Conservation (phyloP, 2,329 filamentous ascomycete species). For the Aureobasidium lini region DNA sequence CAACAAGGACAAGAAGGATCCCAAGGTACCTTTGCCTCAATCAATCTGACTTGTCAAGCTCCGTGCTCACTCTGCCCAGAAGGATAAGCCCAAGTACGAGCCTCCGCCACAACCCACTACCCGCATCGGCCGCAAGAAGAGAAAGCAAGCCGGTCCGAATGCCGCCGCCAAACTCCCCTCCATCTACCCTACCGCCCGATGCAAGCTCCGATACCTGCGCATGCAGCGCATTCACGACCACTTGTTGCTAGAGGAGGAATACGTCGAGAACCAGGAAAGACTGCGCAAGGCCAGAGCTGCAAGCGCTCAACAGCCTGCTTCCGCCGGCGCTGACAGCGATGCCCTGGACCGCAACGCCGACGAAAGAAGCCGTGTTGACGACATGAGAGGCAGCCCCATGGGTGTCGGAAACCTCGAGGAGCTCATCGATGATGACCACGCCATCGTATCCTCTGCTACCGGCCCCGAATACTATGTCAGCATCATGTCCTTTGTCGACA, state of each 20-base stretch:
- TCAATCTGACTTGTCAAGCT: not conserved
- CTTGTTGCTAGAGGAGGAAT: constrained; percentile 92
- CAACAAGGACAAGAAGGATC: constrained; percentile 83
- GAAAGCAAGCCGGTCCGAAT: constrained; percentile 86
- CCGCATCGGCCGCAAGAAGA: constrained; percentile 96
- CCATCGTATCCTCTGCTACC: constrained; percentile 94
- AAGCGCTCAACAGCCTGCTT: constrained; percentile 55
- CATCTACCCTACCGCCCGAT: constrained; percentile 91
- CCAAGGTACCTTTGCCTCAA: constrained; percentile 32
- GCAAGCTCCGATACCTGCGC: constrained; percentile 91
- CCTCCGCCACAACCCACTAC: constrained; percentile 94
- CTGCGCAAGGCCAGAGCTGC: constrained; percentile 79
- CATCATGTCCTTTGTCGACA: constrained; percentile 99
- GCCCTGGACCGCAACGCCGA: constrained; percentile 84
- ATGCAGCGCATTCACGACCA: constrained; percentile 99
- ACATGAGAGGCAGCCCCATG: constrained; percentile 98
- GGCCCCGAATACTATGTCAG: constrained; percentile 98
- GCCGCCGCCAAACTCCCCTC: constrained; percentile 91
- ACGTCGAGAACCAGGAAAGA: constrained; percentile 97
- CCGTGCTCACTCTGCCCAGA: constrained; percentile 46
- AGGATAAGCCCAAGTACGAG: constrained; percentile 99
- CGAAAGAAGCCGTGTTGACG: constrained; percentile 88
- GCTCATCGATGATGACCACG: constrained; percentile 98
- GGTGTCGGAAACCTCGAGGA: constrained; percentile 95
- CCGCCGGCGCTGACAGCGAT: constrained; percentile 60